phyloP scores from a whole-genome alignment of 805 yeast species.

The Metschnikowia drakensbergensis region DNA sequence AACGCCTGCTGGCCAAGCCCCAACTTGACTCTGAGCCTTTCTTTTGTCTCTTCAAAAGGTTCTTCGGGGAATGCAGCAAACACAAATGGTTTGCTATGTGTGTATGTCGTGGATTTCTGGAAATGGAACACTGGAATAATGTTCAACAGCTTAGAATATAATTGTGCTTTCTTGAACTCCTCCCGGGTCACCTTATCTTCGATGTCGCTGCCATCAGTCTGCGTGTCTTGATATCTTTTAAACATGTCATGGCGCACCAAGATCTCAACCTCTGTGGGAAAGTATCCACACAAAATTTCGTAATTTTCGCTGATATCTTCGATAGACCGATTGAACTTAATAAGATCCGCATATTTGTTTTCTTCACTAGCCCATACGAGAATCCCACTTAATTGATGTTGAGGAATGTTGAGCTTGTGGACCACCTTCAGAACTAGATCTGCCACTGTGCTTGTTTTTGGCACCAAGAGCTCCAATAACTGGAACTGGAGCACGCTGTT shows the following conservation, averaged over 20 bases:
- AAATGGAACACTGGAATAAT: conserved; percentile 72
- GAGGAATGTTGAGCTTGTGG: conserved; percentile 49
- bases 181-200: conserved; percentile 22
- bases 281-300: conserved; percentile 40
- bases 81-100: conserved; percentile 84
- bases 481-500: conserved; percentile 67
- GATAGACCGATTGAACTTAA: conserved; percentile 35
- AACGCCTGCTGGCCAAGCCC: conserved; percentile 81
- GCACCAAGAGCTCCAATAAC: conserved; percentile 64
- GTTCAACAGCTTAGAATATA: conserved; percentile 29
- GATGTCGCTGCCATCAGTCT: conserved; percentile 20
- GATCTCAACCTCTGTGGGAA: conserved; percentile 41
- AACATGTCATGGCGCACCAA: conserved; percentile 35
- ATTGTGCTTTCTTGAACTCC: conserved; percentile 18
- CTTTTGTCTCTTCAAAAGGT: conserved; percentile 54
- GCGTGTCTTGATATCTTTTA: conserved; percentile 21
- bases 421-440: conserved; percentile 54
- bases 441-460: conserved; percentile 56
- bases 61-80: conserved; percentile 72
- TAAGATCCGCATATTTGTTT: conserved; percentile 35
- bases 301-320: conserved; percentile 31
- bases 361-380: conserved; percentile 56
- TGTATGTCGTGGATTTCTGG: conserved; percentile 58
- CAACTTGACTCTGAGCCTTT: conserved; percentile 61
- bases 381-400: conserved; percentile 43